Evolutionary conservation across 1,284 basidiomycete genomes (phyloP), one percentile per base, ranked within the genome.

Genomic region (Pyrrhoderma lamaoense): DNA sequence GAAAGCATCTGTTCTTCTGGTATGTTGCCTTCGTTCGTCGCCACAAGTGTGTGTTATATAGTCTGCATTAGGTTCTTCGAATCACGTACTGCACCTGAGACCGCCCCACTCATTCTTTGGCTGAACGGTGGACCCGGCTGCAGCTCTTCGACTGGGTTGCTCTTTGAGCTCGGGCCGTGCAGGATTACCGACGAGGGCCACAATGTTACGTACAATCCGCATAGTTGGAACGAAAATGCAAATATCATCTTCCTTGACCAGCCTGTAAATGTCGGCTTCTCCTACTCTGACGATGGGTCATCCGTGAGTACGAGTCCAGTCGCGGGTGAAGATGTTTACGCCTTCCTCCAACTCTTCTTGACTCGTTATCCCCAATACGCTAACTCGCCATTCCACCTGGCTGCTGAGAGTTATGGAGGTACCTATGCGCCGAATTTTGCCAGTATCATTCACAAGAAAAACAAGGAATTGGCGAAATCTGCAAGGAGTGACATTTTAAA

Each of bases 91-190:
- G 74, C 80, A 22, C 91, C 93, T 1, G 68, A 75, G 47, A 73
- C 80, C 44, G 91, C 88, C 16, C 92, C 92, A 8, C 73, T 96
- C 3, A 75, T 93, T 23, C 72, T 96, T 51, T 95, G 93, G 93
- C 72, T 94, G 39, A 93, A 92, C 61, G 92, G 91, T 43, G 89
- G 89, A 3, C 87, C 89, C 13, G 87, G 85, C 3, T 85, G 84
- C 64, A 81, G 75, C 58, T 87, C 79, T n/a, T 85, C 82, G 2
- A 83, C 85, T 1, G 90, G 89, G 18, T 73, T 92, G 14, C 71
- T 93, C 27, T 82, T 93, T 57, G 90, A 97, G 67, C 82, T 96
- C 34, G 92, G 93, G 0, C 91, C 92, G 0, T 95, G 92, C 70
- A 70, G 70, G 31, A 74, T 95, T 58, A 67, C 71, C 8, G 69